Evolutionary conservation across 192 early-diverging fungal genomes (phyloP).

Genomic region (Entophlyctis helioformis): DNA sequence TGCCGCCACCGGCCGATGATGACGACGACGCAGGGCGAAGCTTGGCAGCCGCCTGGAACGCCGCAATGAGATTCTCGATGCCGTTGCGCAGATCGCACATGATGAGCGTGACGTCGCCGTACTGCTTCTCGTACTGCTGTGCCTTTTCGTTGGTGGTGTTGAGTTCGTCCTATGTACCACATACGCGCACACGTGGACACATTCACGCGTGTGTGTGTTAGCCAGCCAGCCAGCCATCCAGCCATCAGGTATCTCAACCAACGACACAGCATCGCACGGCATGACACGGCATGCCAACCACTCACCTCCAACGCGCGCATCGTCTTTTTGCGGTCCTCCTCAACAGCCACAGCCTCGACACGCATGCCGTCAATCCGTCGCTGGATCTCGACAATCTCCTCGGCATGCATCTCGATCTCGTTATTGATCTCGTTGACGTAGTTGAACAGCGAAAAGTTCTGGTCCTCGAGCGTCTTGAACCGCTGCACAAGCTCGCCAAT

Average conservation of each 20-base stretch:
- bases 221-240: no score
- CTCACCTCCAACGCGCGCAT: slow-evolving; percentile 32
- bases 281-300: no score
- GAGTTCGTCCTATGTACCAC: slow-evolving; percentile 26
- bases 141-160: slow-evolving; percentile 15
- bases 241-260: no score
- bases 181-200: no score
- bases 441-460: slow-evolving; percentile 55
- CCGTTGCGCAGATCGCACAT: slow-evolving; percentile 22
- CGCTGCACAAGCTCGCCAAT: slow-evolving; percentile 40
- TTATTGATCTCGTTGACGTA: slow-evolving; percentile 56
- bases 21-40: no score
- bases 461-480: slow-evolving; percentile 47
- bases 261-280: no score
- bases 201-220: no score
- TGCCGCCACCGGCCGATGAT: no score
- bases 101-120: slow-evolving; percentile 17
- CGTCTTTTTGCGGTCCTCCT: slow-evolving; percentile 24
- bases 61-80: slow-evolving; percentile 24
- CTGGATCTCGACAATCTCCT: slow-evolving; percentile 46
- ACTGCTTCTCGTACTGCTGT: slow-evolving; percentile 23
- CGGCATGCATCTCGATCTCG: slow-evolving; percentile 41
- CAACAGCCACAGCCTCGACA: slow-evolving; percentile 24
- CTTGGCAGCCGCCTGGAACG: no score
- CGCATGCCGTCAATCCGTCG: slow-evolving; percentile 27